Base-by-base conservation (phyloP, 23 red algal genomes). In the Gracilariopsis chorda region DNA sequence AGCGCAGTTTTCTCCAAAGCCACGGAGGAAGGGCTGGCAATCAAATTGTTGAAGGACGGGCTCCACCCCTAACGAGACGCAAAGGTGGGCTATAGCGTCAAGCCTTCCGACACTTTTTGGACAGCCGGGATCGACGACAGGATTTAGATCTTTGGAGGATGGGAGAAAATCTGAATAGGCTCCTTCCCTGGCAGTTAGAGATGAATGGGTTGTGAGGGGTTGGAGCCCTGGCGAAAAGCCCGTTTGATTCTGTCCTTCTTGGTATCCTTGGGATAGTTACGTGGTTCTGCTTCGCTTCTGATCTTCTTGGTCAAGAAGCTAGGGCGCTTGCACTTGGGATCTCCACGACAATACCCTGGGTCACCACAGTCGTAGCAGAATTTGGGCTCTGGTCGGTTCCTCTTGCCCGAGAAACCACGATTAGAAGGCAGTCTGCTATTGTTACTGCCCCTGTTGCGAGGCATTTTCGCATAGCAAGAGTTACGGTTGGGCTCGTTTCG, bases 191-290 rank as follows among this genome's bases (percentile, higher is more conserved):
- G 53, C 28, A 83, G 5, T 61, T 40, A 61, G 1, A 64, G 29
- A 35, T 60, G 35, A 44, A 17, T 83, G 49, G 7, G 4, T 58
- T 83, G 52, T 19, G n/a, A 44, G 24, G 20, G 28, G 52, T 42
- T 58, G 78, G 78, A 83, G 48, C 78, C 53, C 35, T 83, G n/a
- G n/a, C 36, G 30, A 55, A 83, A 83, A 83, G 64, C 9, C 69
- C 32, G 3, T 52, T 23, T 61, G 23, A 6, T 34, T 19, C 35
- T 64, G 24, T 40, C 52, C 33, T 14, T 16, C 24, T 33, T 24
- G 1, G 23, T 19, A 8, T 81, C n/a, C 28, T 4, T 58, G 7
- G 53, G 5, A 58, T 19, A 25, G 4, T 19, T 58, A 58, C 53
- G 28, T 25, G 53, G 28, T 58, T 8, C 53, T 58, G 53, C 16